Percentiles rank a stretch among this genome's conserved stretches.
Evolutionary conservation across 345 rosid genomes (phyloP).

Genomic region (Salix suchowensis): DNA sequence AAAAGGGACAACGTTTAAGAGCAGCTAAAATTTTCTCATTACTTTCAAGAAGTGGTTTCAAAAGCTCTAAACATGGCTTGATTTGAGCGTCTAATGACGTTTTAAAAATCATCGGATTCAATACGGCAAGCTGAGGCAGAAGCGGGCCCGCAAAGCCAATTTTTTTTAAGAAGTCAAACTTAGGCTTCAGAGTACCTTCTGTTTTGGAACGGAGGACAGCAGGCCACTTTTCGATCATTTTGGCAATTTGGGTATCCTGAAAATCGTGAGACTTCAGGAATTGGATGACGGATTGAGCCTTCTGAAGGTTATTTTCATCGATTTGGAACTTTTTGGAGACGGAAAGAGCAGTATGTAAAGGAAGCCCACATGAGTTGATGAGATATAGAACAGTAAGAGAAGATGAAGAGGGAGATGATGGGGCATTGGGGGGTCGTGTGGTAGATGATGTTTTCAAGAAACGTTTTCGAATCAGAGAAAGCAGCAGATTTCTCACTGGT

Average conservation of each 20-base stretch:
- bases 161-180: slow-evolving; percentile 15
- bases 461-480: too few relatives aligned
- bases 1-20: slow-evolving; percentile 11
- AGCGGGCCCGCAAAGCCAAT: slow-evolving; percentile 14
- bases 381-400: too few relatives aligned
- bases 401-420: too few relatives aligned
- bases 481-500: too few relatives aligned
- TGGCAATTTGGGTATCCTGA: slow-evolving; percentile 9
- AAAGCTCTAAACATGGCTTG: slow-evolving; percentile 15
- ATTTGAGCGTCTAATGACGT: slow-evolving; percentile 10
- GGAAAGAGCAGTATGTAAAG: background rate
- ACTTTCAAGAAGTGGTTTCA: slow-evolving; percentile 6
- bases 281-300: background rate
- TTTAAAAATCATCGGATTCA: slow-evolving; percentile 3
- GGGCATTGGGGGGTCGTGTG: too few relatives aligned
- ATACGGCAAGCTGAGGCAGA: slow-evolving; percentile 11
- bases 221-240: slow-evolving; percentile 15
- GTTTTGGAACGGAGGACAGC: background rate
- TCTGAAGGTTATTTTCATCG: background rate
- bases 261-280: slow-evolving; percentile 15
- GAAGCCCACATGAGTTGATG: too few relatives aligned
- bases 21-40: slow-evolving; percentile 6
- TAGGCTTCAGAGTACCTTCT: slow-evolving; percentile 15
- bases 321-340: slow-evolving; percentile 13
- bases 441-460: too few relatives aligned